Evolutionary conservation across 139 green algal species (phyloP), one percentile per base, ranked within the genome.

Genomic region (Pseudopediastrum boryanum): DNA sequence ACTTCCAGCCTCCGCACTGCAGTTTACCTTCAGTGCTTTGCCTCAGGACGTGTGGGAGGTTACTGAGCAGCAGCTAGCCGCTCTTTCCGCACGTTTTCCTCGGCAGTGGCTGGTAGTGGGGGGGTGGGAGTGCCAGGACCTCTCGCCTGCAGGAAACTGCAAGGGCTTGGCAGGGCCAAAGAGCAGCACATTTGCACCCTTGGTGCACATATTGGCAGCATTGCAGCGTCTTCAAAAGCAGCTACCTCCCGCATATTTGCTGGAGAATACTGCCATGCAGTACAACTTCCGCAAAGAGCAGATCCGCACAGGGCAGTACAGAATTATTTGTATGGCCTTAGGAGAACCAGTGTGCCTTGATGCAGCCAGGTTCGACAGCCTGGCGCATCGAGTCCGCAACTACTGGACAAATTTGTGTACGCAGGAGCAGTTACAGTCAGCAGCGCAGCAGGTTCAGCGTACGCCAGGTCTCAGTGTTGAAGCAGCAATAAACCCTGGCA

Each of bases 71-170:
- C 56, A 65, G 25, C 25, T 65, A 19, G 56, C n/a, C n/a, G n/a
- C n/a, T n/a, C n/a, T n/a, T n/a, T n/a, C n/a, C n/a, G n/a, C n/a
- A 19, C 9, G 8, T 10, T 19, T 31, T 10, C 21, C 31, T 39
- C 21, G 8, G 2, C 71, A 68, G 19, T 78, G 71, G 71, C 27
- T 78, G 71, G 36, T 78, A 54, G 52, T 78, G 25, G 71, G 43
- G 16, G 71, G 71, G n/a, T 69, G 71, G 71, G 35, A 52, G 4
- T 78, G 71, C 38, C 23, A 61, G 41, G 71, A 78, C 54, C 71
- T 78, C 23, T 59, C 35, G 27, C 19, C 54, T 42, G 71, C 71
- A 35, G 71, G 71, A 38, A 54, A 6, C 4, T 16, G 63, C 35
- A 51, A 8, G 35, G 63, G 63, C n/a, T 39, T 52, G n/a, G n/a